These are phyloP conservation scores for Colletotrichum sp. DNA, from an alignment of 2,329 filamentous ascomycete species.

Conservation along the genomic window DNA sequence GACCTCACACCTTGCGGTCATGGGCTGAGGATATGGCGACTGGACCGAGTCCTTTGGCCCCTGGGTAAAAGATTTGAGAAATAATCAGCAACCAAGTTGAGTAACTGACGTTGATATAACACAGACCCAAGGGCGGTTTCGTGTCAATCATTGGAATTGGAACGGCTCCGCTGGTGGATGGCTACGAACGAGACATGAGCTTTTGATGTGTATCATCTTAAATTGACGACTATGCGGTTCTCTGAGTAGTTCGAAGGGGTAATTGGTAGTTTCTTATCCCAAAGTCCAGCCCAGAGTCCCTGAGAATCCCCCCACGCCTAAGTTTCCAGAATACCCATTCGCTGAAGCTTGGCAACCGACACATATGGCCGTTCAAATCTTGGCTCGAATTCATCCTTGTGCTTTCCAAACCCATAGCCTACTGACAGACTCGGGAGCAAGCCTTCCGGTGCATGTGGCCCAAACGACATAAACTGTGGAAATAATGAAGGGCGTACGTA, in stretches of 20 bases:
- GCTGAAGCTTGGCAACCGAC: not conserved
- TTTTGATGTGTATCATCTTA: too few species aligned
- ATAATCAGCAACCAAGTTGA: too few species aligned
- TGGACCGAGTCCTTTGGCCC: accelerated
- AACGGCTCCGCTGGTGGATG: accelerated
- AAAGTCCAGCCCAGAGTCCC: accelerated
- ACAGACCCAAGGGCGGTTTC: too few species aligned
- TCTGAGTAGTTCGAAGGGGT: accelerated
- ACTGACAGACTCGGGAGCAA: not conserved
- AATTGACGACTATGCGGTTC: too few species aligned
- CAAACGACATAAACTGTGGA: not conserved
- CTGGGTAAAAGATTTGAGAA: too few species aligned
- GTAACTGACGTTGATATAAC: too few species aligned
- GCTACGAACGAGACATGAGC: too few species aligned
- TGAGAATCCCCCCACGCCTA: too few species aligned
- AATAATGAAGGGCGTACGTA: not conserved
- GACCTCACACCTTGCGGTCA: not conserved
- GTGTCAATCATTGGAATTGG: too few species aligned
- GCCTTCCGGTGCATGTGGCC: not conserved
- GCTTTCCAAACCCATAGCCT: not conserved
- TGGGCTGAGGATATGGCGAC: too few species aligned
- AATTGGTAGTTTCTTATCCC: too few species aligned
- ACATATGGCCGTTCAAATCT: not conserved
- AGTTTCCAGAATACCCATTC: not conserved
- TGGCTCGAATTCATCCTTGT: not conserved